phyloP scores from a whole-genome alignment of 208 protist species.

The Hexamita inflata region DNA sequence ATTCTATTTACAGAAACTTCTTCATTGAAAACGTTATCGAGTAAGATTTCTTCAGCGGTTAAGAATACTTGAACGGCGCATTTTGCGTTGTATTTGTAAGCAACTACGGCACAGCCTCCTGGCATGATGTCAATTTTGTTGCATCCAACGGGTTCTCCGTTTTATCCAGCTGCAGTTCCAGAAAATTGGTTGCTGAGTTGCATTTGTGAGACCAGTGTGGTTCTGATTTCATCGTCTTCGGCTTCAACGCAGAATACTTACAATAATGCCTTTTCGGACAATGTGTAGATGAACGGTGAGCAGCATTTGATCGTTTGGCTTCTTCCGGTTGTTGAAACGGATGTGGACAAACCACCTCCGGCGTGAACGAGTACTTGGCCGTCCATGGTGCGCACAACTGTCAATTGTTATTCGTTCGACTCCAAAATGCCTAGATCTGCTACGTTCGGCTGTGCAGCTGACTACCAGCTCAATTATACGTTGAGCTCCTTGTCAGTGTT shows the following conservation, averaged over 20 bases:
- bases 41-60: neutral
- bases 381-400: neutral
- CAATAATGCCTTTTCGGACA: neutral
- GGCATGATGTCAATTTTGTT: neutral
- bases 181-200: neutral
- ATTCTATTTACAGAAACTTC: neutral
- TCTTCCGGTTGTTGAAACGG: neutral
- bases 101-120: neutral
- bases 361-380: neutral
- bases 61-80: neutral
- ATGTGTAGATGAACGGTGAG: neutral
- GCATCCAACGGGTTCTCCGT: no score
- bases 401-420: neutral
- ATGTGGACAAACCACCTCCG: neutral
- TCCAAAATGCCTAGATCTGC: neutral
- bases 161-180: neutral
- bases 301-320: neutral
- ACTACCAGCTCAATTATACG: neutral
- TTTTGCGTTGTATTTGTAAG: neutral
- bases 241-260: neutral
- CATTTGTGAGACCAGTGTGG: neutral
- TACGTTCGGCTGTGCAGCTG: neutral
- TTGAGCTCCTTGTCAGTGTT: neutral
- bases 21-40: neutral
- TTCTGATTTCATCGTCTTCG: neutral